Base-by-base conservation (phyloP, 2,329 filamentous ascomycete genomes). In the Cephalotrichum gorgonifer region DNA sequence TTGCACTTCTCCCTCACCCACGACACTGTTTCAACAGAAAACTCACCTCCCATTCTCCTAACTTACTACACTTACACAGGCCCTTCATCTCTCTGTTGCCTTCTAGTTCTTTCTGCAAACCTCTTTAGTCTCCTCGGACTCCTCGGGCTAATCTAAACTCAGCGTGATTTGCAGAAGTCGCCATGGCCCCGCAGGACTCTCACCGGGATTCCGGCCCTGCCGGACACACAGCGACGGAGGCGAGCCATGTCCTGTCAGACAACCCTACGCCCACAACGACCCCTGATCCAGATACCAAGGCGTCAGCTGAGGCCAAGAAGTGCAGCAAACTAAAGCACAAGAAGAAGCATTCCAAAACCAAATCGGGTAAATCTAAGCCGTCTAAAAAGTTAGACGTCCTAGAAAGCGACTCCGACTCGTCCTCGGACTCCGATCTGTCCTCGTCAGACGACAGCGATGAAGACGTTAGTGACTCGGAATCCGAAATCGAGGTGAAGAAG, bases 361-460 rank as follows among this genome's bases (percentile, higher is more conserved):
- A 42, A 23, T 9, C 22, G 45, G 43, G 43, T 12, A 48, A 48
- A 20, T n/a, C 38, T 7, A 48, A 48, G 26, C 12, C 22, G 7
- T 26, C 41, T 22, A 9, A 23, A 38, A 48, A 25, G 20, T 26
- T 20, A 12, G n/a, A 39, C 17, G 35, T 33, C n/a, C 12, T 22
- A 22, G 35, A 39, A 3, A 28, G 26, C 25, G 25, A 43, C 7
- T 22, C 46, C 38, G 46, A 48, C 7, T 27, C 46, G 7, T 41
- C 31, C 22, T 42, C 35, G 5, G 46, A 43, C 26, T 26, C 45
- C 4, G 33, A 35, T 17, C 17, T 28, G 12, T 15, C 44, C 9
- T 38, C 31, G 14, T 41, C 45, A 6, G 46, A 30, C 11, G 46
- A 48, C 25, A 48, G 46, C 27, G 46, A 43, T 25, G 46, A 48